These are phyloP conservation scores for Phytopythium litorale DNA, from an alignment of 352 stramenopile species.

Conservation along the genomic window DNA sequence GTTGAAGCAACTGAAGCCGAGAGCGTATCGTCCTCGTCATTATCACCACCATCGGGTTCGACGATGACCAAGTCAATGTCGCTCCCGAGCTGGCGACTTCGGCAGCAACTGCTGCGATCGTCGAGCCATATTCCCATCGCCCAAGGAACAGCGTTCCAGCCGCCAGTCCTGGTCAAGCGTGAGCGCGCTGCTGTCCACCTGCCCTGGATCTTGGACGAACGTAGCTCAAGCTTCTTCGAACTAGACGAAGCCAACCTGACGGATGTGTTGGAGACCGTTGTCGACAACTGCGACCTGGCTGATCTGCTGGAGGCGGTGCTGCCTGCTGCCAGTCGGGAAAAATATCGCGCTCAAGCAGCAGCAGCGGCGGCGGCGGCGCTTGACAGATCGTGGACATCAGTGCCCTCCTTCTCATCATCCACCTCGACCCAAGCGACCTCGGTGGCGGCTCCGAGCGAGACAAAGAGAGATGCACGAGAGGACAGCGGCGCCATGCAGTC, in stretches of 20 bases:
- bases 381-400: background rate
- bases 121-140: slow-evolving; percentile 1
- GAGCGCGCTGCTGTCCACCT: slow-evolving; percentile 29
- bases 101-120: slow-evolving; percentile 5
- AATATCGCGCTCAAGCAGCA: slow-evolving; percentile 10
- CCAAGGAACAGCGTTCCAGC: slow-evolving; percentile 30
- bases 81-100: background rate
- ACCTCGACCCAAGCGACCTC: background rate
- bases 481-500: background rate
- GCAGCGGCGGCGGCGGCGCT: background rate
- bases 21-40: background rate
- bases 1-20: background rate
- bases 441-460: background rate
- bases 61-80: slow-evolving; percentile 4
- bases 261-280: slow-evolving; percentile 42
- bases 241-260: slow-evolving; percentile 41
- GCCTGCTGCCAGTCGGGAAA: slow-evolving; percentile 26
- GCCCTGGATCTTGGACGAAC: slow-evolving; percentile 38
- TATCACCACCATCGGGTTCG: background rate
- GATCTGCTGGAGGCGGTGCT: slow-evolving; percentile 47
- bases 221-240: slow-evolving; percentile 33
- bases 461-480: background rate
- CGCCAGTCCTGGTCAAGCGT: slow-evolving; percentile 32
- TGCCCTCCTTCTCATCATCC: background rate
- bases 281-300: slow-evolving; percentile 30